Percentiles rank a stretch among this genome's conserved stretches.
These are phyloP conservation scores for Emergomyces africanus DNA, from an alignment of 2,329 filamentous ascomycete genomes.

Conservation along the genomic window DNA sequence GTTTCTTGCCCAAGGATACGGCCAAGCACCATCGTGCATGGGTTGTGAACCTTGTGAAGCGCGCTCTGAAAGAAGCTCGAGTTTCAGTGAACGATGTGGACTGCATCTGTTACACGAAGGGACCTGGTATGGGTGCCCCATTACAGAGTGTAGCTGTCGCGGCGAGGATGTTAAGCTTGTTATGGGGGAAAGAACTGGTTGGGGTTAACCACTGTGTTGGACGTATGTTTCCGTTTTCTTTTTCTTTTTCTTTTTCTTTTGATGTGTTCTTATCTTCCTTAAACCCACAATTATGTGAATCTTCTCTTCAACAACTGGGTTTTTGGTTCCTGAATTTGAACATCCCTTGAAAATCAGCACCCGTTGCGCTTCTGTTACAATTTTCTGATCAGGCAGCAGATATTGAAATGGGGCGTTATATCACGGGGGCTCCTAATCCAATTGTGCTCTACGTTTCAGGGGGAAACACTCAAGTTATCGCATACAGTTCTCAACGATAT, in stretches of 20 bases:
- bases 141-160: conserved; percentile 76
- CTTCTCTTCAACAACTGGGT: neutral
- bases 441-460: conserved; percentile 93
- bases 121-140: conserved; percentile 93
- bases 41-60: conserved; percentile 70
- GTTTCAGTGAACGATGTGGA: conserved; percentile 55
- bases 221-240: conserved; percentile 36
- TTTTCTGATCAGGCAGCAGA: conserved; percentile 31
- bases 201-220: conserved; percentile 98
- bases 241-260: neutral
- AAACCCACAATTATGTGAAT: neutral
- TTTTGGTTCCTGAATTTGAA: neutral
- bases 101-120: conserved; percentile 91
- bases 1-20: conserved; percentile 94
- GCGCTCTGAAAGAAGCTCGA: conserved; percentile 59
- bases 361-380: neutral
- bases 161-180: conserved; percentile 63
- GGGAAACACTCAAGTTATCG: conserved; percentile 96
- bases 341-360: neutral
- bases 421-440: conserved; percentile 81
- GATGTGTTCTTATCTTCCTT: neutral
- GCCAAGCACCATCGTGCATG: conserved; percentile 79
- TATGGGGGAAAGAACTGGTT: conserved; percentile 82
- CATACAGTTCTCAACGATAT: conserved; percentile 87
- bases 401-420: conserved; percentile 94